Base-by-base conservation (phyloP, 1,284 basidiomycete species). In the Polyporus tsugae region DNA sequence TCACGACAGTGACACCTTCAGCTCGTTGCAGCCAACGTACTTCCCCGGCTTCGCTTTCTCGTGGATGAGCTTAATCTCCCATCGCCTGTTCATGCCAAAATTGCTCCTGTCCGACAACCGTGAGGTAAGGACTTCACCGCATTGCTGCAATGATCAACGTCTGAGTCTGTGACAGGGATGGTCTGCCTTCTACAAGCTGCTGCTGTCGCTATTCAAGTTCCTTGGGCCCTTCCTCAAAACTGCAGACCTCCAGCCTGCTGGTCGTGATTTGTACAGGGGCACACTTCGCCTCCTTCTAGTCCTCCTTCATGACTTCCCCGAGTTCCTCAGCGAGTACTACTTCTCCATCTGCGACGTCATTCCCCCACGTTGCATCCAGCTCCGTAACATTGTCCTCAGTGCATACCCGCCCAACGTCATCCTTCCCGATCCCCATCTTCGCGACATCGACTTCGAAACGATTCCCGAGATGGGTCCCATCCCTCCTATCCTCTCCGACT, bases 41-140 rank as follows among this genome's bases (percentile, higher is more conserved):
- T 99, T 99, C 85, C 98, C 98, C 9, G 94, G 96, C 46, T 99
- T 99, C 80, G 94, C 97, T 2, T 99, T 98, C 82, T 97, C 96
- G 38, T 99, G 98, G 98, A 91, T 99, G 86, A 94, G 93, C 74
- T 86, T 99, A 63, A 92, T 99, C 75, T 98, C 97, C 57, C 98
- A 99, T 81, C 88, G 97, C 65, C 84, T 97, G 63, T 98, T 99
- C 86, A 97, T 99, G 95, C 96, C 98, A 17, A 98, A 98, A 81
- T 82, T 99, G 65, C 86, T 99, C 39, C 81, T 91, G 55, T 89
- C 92, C 33, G 91, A 94, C 78, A 94, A 95, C 78, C 88, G 93
- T 65, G 95, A 96, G 85, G 91, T 92, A 78, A 70, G 81, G 71
- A 36, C 7, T 0, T 22, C 71, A 62, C 63, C 19, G 19, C 52